phyloP scores from a whole-genome alignment of 1,284 basidiomycete genomes.

The Psilocybe mexicana region DNA sequence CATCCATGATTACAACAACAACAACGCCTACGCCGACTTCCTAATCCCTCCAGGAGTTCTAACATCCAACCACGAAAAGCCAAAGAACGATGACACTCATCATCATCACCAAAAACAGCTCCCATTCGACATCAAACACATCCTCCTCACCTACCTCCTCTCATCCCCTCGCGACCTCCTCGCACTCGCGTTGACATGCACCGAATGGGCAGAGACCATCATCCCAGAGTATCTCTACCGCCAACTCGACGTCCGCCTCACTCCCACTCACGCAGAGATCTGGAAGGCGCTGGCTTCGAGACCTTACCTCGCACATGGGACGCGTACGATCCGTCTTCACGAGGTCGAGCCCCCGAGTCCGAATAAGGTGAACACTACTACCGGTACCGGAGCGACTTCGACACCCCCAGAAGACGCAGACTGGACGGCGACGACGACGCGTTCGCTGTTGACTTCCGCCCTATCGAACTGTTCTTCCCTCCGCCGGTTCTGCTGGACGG shows the following conservation, averaged over 20 bases:
- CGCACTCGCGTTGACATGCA: not conserved
- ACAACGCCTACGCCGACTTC: not conserved
- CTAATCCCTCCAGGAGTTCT: no score
- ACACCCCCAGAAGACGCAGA: no score
- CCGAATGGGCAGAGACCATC: not conserved
- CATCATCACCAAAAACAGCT: not conserved
- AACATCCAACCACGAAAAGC: no score
- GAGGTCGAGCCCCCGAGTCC: not conserved
- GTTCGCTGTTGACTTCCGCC: not conserved
- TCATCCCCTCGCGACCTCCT: not conserved
- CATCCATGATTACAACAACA: not conserved
- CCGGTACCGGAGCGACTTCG: not conserved
- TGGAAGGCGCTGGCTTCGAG: not conserved
- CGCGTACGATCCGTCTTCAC: not conserved
- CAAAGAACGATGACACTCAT: not conserved
- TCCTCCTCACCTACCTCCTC: not conserved
- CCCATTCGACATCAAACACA: not conserved
- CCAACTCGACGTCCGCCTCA: not conserved
- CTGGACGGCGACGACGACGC: no score
- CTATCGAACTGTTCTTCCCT: not conserved
- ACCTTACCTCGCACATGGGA: not conserved
- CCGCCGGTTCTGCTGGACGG: not conserved
- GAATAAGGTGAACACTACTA: no score
- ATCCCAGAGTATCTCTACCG: not conserved
- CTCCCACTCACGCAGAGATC: not conserved